Evolutionary conservation across 768 basidiomycete species (phyloP), one percentile per base, ranked within the genome.

Genomic region (Amanita rubescens): DNA sequence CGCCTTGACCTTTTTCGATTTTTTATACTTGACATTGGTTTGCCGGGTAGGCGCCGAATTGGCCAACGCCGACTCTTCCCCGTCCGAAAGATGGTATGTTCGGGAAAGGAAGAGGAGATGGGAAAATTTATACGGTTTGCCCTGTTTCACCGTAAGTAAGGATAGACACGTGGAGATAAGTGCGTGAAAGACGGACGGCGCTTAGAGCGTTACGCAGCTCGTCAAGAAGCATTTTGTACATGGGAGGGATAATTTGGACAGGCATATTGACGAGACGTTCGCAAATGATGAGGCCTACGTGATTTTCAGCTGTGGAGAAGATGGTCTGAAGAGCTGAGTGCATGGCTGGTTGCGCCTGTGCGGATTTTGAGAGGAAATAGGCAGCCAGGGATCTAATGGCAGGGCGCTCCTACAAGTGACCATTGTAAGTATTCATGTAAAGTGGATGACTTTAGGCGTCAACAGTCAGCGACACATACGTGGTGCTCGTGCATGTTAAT

Each of bases 191-290:
- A 72, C 80, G 50, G 54, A 87, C 90, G 47, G 85, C 82, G 46
- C 77, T 73, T 34, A 79, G 67, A 3, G 88, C 89, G 71, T 76
- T 81, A 34, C 81, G 72, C n/a, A 96, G 72, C 66, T 99, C 95
- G 44, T 89, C 83, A 0, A 74, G 70, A 20, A 98, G 75, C 88
- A 97, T 93, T 41, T 76, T 76, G 67, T 94, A 97, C 84, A 96
- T 87, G 1, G 92, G 94, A 5, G 93, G 87, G 8, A 94, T 77
- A 33, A 94, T 82, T 60, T 97, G 91, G 12, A 93, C 86, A 0
- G 95, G 95, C 85, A 99, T 94, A 66, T 98, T 99, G 59, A 96
- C 77, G 48, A 98, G 74, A 0, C 95, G 77, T 66, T 96, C 92
- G 58, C 85, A 88, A 58, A 99, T 73, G 8, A 97, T 76, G 15